These are phyloP conservation scores for Stephanodiscus minutulus DNA, from an alignment of 108 stramenopile genomes.

Conservation along the genomic window DNA sequence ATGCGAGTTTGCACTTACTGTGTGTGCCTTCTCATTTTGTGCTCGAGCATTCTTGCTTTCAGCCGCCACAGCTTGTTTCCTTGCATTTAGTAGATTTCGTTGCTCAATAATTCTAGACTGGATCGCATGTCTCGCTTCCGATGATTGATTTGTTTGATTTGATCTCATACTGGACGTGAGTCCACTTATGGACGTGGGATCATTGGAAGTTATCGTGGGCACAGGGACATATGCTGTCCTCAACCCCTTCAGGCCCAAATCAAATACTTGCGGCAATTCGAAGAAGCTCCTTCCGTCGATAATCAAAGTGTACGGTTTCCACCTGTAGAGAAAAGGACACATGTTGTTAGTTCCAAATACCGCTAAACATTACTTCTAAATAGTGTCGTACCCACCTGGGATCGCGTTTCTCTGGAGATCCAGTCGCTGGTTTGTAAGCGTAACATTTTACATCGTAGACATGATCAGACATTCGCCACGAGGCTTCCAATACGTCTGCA, in stretches of 20 bases:
- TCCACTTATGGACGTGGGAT: not conserved
- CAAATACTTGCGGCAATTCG: conserved; percentile 77
- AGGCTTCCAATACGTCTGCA: conserved; percentile 58
- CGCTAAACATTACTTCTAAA: too few relatives aligned
- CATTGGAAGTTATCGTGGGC: conserved; percentile 1
- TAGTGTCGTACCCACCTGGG: not conserved
- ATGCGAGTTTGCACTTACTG: not conserved
- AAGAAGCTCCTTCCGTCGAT: conserved; percentile 78
- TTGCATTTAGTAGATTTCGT: conserved; percentile 14
- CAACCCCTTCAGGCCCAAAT: conserved; percentile 61
- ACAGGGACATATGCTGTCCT: not conserved
- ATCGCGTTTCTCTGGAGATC: conserved; percentile 35
- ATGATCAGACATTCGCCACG: conserved; percentile 59
- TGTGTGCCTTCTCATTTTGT: not conserved
- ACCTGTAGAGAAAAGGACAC: conserved; percentile 4
- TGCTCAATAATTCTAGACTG: conserved; percentile 32
- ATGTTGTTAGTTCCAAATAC: not conserved
- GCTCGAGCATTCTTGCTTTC: conserved; percentile 1
- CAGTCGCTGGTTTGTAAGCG: conserved; percentile 52
- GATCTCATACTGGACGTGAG: not conserved
- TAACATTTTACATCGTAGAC: conserved; percentile 57
- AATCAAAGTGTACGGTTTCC: conserved; percentile 70
- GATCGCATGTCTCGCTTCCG: conserved; percentile 16
- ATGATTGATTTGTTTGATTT: conserved; percentile 4
- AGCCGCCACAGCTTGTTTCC: conserved; percentile 5